Evolutionary conservation across 257 asterid species (phyloP).

Genomic region (Nicotiana attenuata): DNA sequence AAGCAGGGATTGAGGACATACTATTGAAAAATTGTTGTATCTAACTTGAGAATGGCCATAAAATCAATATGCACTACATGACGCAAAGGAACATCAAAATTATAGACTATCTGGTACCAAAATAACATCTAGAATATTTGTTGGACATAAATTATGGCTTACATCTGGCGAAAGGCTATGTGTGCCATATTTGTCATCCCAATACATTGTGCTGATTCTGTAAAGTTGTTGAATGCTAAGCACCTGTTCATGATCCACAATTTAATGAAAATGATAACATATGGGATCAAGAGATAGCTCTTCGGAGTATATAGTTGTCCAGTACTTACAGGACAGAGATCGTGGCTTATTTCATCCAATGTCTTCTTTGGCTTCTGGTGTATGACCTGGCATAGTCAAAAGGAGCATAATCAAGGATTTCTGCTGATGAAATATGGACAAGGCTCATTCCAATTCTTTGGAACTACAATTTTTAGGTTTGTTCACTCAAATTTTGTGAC

Average conservation of each 20-base stretch:
- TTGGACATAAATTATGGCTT: slow-evolving; percentile 23
- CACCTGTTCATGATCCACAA: slow-evolving; percentile 44
- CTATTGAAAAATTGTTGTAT: neutral
- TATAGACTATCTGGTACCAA: neutral
- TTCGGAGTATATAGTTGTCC: neutral
- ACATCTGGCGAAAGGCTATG: slow-evolving; percentile 94
- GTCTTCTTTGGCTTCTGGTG: slow-evolving; percentile 98
- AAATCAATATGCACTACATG: slow-evolving; percentile 1
- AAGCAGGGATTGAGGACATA: slow-evolving; percentile 8
- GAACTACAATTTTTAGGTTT: neutral
- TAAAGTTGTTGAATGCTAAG: slow-evolving; percentile 96
- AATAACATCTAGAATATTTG: neutral
- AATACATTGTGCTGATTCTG: slow-evolving; percentile 98
- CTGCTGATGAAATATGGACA: neutral
- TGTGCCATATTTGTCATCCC: slow-evolving; percentile 99
- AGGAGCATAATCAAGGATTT: neutral
- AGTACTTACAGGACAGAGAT: slow-evolving; percentile 88
- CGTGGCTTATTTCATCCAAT: slow-evolving; percentile 93
- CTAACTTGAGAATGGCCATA: slow-evolving; percentile 2
- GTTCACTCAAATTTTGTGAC: neutral
- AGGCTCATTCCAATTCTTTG: neutral
- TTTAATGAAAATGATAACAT: neutral
- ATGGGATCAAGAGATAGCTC: neutral
- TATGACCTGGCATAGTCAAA: slow-evolving; percentile 62
- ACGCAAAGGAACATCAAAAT: slow-evolving; percentile 1